Base-by-base conservation (phyloP, 129 eudicot species). In the Smallanthus sonchifolius region DNA sequence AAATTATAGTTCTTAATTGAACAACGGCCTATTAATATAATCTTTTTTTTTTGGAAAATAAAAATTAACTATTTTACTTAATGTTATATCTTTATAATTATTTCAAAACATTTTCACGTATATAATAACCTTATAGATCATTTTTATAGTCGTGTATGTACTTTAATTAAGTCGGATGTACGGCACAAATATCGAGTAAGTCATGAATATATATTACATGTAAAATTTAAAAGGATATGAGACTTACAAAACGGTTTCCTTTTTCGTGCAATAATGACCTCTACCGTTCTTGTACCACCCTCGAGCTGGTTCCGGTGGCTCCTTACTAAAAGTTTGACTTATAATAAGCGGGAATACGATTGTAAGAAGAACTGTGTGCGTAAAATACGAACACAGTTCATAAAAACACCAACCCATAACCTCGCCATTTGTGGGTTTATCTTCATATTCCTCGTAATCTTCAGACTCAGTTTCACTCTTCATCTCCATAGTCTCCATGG, bases 301-400 rank as follows among this genome's bases (percentile, higher is more conserved):
- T 70, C 76, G 87, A 34, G 66, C 60, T 9, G 94, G 94, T 56
- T 74, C 80, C 0, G 82, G 86, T 49, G 85, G 65, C 6, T 72
- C 84, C 6, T 24, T 36, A 24, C 78, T 34, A 51, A 86, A 62
- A 37, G 82, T 81, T 45, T 87, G 97, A 81, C 97, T 86, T 37
- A 91, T 86, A 7, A 91, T 87, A 55, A 91, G 91, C 0, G 97
- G 97, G 62, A 91, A 91, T 76, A 91, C 82, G 7, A 91, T 80
- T 17, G 94, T 91, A 73, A 91, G 81, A 52, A 91, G 83, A 61
- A 91, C 97, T 0, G 94, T 84, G 32, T 87, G 94, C 38, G 89
- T 78, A 70, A 87, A 91, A 81, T 91, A 91, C 5, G 97, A 91
- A 68, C 88, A 87, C 24, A 91, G 24, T 14, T 87, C 97, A 72